These are phyloP conservation scores for Pyrus communis DNA, from an alignment of 306 rosid species.

Conservation along the genomic window DNA sequence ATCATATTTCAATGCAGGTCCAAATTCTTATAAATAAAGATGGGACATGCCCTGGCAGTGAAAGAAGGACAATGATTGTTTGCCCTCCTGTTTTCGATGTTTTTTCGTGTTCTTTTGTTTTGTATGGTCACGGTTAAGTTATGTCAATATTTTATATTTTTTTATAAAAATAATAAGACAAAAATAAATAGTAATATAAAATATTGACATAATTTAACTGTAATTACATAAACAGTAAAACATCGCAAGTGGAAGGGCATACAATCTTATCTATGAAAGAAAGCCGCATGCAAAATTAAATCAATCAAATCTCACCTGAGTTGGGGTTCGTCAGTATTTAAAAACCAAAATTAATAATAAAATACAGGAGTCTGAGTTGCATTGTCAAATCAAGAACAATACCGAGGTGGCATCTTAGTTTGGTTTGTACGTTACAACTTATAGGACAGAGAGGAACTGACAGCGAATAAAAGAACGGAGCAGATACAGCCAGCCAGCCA, in stretches of 20 bases:
- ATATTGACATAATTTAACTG: too few species aligned
- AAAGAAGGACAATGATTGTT: neutral
- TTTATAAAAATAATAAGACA: too few species aligned
- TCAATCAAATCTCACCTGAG: neutral
- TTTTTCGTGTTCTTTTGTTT: too few species aligned
- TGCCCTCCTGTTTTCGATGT: too few species aligned
- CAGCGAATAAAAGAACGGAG: neutral
- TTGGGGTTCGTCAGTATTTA: neutral
- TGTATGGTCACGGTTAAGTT: too few species aligned
- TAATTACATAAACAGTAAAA: too few species aligned
- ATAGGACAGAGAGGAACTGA: neutral
- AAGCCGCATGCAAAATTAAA: neutral
- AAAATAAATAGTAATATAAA: too few species aligned
- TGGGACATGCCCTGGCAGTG: conserved; percentile 11
- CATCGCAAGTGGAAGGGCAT: too few species aligned
- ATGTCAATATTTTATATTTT: too few species aligned
- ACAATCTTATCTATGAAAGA: neutral
- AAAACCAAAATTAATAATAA: too few species aligned
- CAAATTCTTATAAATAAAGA: conserved; percentile 1
- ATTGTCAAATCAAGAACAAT: neutral
- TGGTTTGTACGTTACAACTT: neutral
- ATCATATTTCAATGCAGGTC: neutral
- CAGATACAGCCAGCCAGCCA: neutral
- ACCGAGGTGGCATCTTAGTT: neutral
- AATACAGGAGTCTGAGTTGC: too few species aligned